Percentiles rank a stretch among this genome's conserved stretches.
Conservation (phyloP, 129 eudicot genomes). For the Saussurea involucrata region DNA sequence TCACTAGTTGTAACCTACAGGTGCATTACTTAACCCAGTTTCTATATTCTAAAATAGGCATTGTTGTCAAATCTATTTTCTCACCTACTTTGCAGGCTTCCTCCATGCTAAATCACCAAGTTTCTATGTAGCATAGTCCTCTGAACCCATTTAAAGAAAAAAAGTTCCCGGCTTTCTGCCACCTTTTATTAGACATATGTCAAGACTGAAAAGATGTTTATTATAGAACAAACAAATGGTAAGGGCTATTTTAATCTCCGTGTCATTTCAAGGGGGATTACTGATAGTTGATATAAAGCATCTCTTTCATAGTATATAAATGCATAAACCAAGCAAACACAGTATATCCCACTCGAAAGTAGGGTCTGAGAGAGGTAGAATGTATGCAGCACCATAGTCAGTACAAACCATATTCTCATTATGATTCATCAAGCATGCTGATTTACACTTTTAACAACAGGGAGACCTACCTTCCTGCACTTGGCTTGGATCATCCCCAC, state of each 20-base stretch:
- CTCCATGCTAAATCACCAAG: too few species aligned
- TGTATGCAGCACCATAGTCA: not conserved
- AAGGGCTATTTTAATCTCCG: not conserved
- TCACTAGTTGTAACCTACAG: not conserved
- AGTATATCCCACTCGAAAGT: not conserved
- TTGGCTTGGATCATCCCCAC: conserved; percentile 92
- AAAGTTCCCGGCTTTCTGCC: not conserved
- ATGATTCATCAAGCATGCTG: conserved; percentile 9
- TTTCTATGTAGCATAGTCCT: too few species aligned
- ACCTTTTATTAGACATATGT: not conserved
- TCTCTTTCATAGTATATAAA: not conserved
- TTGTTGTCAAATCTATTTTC: not conserved
- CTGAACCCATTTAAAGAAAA: too few species aligned
- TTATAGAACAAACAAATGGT: not conserved
- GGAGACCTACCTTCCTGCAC: conserved; percentile 66
- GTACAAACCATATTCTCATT: not conserved
- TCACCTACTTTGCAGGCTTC: conserved; percentile 8
- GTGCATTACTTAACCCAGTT: conserved; percentile 12
- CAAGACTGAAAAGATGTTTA: not conserved
- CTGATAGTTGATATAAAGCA: too few species aligned
- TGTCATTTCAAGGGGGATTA: not conserved
- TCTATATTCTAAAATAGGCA: not conserved
- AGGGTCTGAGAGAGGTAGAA: not conserved
- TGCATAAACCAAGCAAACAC: not conserved
- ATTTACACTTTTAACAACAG: not conserved